Evolutionary conservation across 2,329 filamentous ascomycete species (phyloP).

Genomic region (Fusarium graminum): DNA sequence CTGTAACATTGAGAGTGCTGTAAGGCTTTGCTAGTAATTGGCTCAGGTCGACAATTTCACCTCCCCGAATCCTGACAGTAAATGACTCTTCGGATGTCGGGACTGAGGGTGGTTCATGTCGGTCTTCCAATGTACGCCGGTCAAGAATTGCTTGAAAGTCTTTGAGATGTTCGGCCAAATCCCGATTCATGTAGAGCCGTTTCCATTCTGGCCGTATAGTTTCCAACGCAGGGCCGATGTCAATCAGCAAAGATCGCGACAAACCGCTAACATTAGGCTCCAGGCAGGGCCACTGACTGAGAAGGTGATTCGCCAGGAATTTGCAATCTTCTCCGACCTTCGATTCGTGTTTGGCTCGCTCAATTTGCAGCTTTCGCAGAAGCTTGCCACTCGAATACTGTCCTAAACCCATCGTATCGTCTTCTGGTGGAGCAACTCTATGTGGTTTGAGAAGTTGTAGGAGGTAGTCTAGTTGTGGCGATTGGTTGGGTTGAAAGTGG

Average conservation of each 20-base stretch:
- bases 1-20: neutral
- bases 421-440: conserved; percentile 13
- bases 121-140: conserved; percentile 21
- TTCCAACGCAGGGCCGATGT: conserved; percentile 42
- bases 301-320: conserved; percentile 39
- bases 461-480: conserved; percentile 37
- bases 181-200: conserved; percentile 42
- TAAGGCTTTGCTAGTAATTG: conserved; percentile 40
- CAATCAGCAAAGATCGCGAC: conserved; percentile 35
- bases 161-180: conserved; percentile 38
- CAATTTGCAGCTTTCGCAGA: conserved; percentile 37
- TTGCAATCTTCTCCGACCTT: conserved; percentile 46
- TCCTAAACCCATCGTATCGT: conserved; percentile 22
- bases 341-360: conserved; percentile 36
- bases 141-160: conserved; percentile 41
- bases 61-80: conserved; percentile 35
- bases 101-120: conserved; percentile 24
- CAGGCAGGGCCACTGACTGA: conserved; percentile 46
- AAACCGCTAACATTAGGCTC: conserved; percentile 39
- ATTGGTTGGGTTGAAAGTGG: conserved; percentile 42
- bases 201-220: conserved; percentile 47
- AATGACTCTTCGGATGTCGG: conserved; percentile 38
- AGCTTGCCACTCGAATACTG: conserved; percentile 45
- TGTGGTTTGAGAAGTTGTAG: conserved; percentile 43
- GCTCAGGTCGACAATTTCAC: conserved; percentile 34